Evolutionary conservation across 306 rosid species (phyloP), one percentile per base, ranked within the genome.

Genomic region (Arachis stenosperma): DNA sequence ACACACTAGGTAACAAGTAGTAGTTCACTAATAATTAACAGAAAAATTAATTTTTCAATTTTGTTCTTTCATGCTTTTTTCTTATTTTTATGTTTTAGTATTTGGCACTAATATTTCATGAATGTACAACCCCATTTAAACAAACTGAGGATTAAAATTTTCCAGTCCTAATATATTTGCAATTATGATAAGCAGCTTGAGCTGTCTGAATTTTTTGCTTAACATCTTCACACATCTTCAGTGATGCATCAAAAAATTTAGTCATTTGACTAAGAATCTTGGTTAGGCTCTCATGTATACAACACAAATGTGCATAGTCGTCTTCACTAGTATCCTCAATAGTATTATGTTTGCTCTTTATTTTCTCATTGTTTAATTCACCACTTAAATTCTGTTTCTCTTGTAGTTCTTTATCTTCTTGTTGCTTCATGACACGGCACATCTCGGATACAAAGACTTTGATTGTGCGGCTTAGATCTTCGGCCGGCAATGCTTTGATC

Each of bases 221-320:
- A 51, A 86, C 42, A 47, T 86, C 88, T 75, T 90, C 91, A 6
- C 76, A 83, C 91, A 90, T 83, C 82, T 90, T 90, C 72, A 88
- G 71, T 0, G 96, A 88, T 46, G 82, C 93, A 83, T 90, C 93
- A 0, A 93, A 88, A 80, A 90, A 86, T 52, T 83, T 88, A 4
- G 84, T 85, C 46, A 90, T 75, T 70, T 81, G 75, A 29, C 88
- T 85, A 6, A 88, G 84, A 79, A 88, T 87, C 74, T 83, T 90
- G 13, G 84, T 74, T 82, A 86, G 81, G 60, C 91, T 88, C 3
- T 83, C 29, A 55, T 86, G 91, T 11, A 86, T 80, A 73, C 81
- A 85, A 81, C 75, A 69, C 76, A 88, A 61, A 77, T 78, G 81
- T 4, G 93, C 81, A 4, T 84, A 78, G 1, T 78, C 61, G 6